These are phyloP conservation scores for Poa pratensis DNA, from an alignment of 176 grass and related monocot genomes.

Conservation along the genomic window DNA sequence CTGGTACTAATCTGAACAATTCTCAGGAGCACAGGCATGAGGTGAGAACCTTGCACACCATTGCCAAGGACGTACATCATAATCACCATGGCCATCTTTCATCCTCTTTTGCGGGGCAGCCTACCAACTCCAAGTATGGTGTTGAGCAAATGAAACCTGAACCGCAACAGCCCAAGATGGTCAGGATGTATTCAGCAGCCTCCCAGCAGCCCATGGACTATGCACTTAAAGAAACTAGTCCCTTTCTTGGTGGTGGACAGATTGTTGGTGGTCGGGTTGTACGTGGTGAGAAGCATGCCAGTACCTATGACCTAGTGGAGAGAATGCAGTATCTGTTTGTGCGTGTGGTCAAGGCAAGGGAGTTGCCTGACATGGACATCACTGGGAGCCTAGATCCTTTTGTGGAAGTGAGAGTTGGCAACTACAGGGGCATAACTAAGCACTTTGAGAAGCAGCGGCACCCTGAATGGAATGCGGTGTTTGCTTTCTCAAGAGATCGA, in stretches of 20 bases:
- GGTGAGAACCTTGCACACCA: constrained; percentile 68
- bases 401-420: constrained; percentile 89
- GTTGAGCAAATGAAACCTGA: constrained; percentile 76
- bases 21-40: constrained; percentile 60
- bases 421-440: constrained; percentile 85
- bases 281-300: constrained; percentile 73
- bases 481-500: constrained; percentile 92
- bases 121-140: constrained; percentile 64
- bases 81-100: constrained; percentile 59
- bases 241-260: constrained; percentile 90
- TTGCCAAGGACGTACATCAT: constrained; percentile 71
- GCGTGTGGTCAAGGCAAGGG: constrained; percentile 93
- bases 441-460: constrained; percentile 94
- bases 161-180: constrained; percentile 63
- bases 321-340: constrained; percentile 98
- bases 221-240: constrained; percentile 94
- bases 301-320: constrained; percentile 97
- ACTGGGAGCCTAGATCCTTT: constrained; percentile 96
- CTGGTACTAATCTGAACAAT: constrained; percentile 45
- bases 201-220: constrained; percentile 91
- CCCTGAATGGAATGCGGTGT: constrained; percentile 97
- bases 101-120: constrained; percentile 54
- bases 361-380: constrained; percentile 82
- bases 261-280: constrained; percentile 92
- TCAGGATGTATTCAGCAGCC: constrained; percentile 83